Evolutionary conservation across 1,284 basidiomycete genomes (phyloP), one percentile per base, ranked within the genome.

Genomic region (Rhodofomes roseus): DNA sequence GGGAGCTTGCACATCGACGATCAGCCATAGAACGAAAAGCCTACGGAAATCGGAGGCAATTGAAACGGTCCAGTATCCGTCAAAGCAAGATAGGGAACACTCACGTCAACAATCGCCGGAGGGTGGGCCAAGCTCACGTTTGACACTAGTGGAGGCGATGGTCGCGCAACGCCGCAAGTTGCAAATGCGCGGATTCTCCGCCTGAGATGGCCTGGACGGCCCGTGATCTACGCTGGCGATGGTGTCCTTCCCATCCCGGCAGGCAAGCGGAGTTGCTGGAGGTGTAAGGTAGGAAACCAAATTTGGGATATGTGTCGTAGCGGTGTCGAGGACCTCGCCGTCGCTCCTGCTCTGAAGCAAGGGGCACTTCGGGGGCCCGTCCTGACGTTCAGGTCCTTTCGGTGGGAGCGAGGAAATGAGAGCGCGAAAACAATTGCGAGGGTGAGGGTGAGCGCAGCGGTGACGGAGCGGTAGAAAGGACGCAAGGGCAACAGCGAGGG

Each of bases 361-460:
- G 4, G 61, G 48, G 41, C 66, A 61, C 25, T 50, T 55, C 4
- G 50, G 5, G 5, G 31, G 31, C 23, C 56, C 25, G 55, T 18
- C n/a, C 53, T 60, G 36, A 66, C 64, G 27, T 40, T 52, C 22
- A 58, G 22, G 34, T 56, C 56, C 62, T 92, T 92, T 62, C 90
- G n/a, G n/a, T n/a, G n/a, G n/a, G n/a, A n/a, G n/a, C n/a, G n/a
- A n/a, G n/a, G n/a, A n/a, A n/a, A n/a, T n/a, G n/a, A n/a, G n/a
- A n/a, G n/a, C n/a, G n/a, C n/a, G n/a, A n/a, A n/a, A n/a, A n/a
- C n/a, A n/a, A n/a, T n/a, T n/a, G n/a, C n/a, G n/a, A n/a, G n/a
- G n/a, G n/a, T n/a, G n/a, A n/a, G n/a, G n/a, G n/a, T n/a, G n/a
- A n/a, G n/a, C n/a, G n/a, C n/a, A n/a, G n/a, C n/a, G n/a, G n/a